Evolutionary conservation across 1,284 basidiomycete genomes (phyloP), one percentile per base, ranked within the genome.

Genomic region (Marasmius oreades): DNA sequence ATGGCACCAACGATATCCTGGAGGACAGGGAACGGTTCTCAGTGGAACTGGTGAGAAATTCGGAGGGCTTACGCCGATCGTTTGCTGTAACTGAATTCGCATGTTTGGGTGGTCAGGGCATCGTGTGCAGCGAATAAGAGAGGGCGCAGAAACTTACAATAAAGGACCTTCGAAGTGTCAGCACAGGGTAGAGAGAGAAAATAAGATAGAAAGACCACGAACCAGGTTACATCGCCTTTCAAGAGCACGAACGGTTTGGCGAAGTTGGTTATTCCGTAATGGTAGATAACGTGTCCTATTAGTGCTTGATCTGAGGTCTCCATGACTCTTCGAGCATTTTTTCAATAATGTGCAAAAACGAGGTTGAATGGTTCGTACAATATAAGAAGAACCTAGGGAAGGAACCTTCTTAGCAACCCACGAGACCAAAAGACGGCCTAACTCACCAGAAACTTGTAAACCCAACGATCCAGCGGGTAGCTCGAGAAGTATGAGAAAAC

Each of bases 381-480:
- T 36, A 82, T 64, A 0, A 66, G 53, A 2, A 69, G 59, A 16
- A 84, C 80, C 81, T 82, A 54, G 28, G 43, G 36, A n/a, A 36
- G 34, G 24, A 11, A 44, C 34, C 11, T n/a, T 8, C 24, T 16
- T 14, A n/a, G 12, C 6, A 14, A 39, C 10, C 42, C n/a, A 16
- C 2, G 47, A 48, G 37, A 39, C 48, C 20, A 58, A 43, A 18
- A 14, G 31, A 20, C 23, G 22, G 43, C 16, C 53, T 16, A 3
- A 75, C 82, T 63, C 62, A 87, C 85, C 63, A 85, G 61, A 33
- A 66, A 18, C 64, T 85, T 87, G 66, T 87, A 86, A 6, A 71
- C 71, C 2, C 60, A 31, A 57, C 74, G 73, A 67, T 88, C 85
- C 16, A 67, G 70, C 20, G 80, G 80, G 63, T 82, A 88, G 22